Conservation (phyloP, 306 rosid genomes). For the Citrullus colocynthis region DNA sequence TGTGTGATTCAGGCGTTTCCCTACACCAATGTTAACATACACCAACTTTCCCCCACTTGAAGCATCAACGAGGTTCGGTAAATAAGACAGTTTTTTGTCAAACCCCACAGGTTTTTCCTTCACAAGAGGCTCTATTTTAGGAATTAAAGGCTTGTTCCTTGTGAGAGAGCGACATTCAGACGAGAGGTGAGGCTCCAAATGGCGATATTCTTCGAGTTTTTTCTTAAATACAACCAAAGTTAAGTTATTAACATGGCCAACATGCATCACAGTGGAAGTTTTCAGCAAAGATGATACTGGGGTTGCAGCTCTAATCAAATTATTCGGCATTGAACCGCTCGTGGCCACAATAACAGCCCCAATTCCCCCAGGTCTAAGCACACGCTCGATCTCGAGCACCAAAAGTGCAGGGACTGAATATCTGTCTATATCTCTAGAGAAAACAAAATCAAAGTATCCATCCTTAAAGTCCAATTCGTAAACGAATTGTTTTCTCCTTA, state of each 20-base stretch:
- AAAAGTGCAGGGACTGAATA: constrained; percentile 58
- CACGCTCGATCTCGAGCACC: constrained; percentile 73
- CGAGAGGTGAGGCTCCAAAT: constrained; percentile 31
- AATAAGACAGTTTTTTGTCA: constrained; percentile 24
- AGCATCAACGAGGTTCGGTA: constrained; percentile 48
- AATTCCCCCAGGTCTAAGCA: constrained; percentile 75
- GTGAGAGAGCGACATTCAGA: constrained; percentile 44
- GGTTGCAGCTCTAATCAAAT: constrained; percentile 57
- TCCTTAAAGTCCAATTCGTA: constrained; percentile 32
- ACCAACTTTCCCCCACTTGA: constrained; percentile 38
- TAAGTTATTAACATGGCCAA: constrained; percentile 27
- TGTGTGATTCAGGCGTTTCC: constrained; percentile 30
- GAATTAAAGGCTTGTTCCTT: constrained; percentile 34
- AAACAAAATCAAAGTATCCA: constrained; percentile 56
- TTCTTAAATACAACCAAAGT: constrained; percentile 66
- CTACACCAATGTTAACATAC: constrained; percentile 60
- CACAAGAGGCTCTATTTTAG: constrained; percentile 53
- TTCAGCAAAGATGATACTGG: constrained; percentile 62
- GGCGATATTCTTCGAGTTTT: constrained; percentile 24
- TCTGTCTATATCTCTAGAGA: constrained; percentile 48
- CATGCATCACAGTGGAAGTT: constrained; percentile 57
- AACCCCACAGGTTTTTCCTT: constrained; percentile 18
- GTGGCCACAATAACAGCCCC: constrained; percentile 46
- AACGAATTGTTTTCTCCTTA: constrained; percentile 26
- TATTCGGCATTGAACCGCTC: constrained; percentile 21